These are phyloP conservation scores for Monosporozyma aerobia DNA, from an alignment of 805 yeast species.

Conservation along the genomic window DNA sequence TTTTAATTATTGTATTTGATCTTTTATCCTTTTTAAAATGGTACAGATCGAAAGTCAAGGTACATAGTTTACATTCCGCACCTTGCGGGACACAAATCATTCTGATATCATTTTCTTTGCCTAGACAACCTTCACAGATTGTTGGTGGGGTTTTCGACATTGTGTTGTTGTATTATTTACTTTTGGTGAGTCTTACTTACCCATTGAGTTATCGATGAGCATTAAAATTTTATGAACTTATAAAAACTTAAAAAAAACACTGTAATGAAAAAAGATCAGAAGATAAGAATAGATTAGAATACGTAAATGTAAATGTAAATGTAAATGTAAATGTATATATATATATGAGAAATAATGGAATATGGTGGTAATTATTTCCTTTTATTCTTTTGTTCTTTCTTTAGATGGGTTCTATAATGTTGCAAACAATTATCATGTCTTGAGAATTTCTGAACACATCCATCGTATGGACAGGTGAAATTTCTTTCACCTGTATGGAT, in stretches of 20 bases:
- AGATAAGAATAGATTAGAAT: not conserved
- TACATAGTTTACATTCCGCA: conserved; percentile 77
- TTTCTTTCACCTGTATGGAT: conserved; percentile 90
- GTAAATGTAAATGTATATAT: not conserved
- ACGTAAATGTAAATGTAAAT: not conserved
- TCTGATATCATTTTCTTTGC: conserved; percentile 34
- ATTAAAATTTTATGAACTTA: too few species aligned
- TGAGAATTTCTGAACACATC: conserved; percentile 75
- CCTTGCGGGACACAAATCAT: conserved; percentile 66
- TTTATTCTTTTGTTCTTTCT: conserved; percentile 23
- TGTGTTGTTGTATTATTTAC: not conserved
- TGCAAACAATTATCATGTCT: conserved; percentile 93
- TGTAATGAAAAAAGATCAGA: not conserved
- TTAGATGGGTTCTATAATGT: conserved; percentile 75
- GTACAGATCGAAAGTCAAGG: conserved; percentile 74
- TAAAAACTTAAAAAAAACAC: not conserved
- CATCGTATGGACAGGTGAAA: conserved; percentile 71
- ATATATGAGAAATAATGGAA: not conserved
- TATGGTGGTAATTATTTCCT: not conserved
- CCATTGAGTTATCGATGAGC: not conserved
- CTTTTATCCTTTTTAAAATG: conserved; percentile 39
- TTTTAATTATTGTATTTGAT: conserved; percentile 39
- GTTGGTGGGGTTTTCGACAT: conserved; percentile 1
- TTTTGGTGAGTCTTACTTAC: too few species aligned
- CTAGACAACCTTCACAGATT: conserved; percentile 68